A percentile compares a stretch with the other conserved stretches of the same genome.
phyloP scores from a whole-genome alignment of 208 protist genomes.

The Leishmania gerbilli region DNA sequence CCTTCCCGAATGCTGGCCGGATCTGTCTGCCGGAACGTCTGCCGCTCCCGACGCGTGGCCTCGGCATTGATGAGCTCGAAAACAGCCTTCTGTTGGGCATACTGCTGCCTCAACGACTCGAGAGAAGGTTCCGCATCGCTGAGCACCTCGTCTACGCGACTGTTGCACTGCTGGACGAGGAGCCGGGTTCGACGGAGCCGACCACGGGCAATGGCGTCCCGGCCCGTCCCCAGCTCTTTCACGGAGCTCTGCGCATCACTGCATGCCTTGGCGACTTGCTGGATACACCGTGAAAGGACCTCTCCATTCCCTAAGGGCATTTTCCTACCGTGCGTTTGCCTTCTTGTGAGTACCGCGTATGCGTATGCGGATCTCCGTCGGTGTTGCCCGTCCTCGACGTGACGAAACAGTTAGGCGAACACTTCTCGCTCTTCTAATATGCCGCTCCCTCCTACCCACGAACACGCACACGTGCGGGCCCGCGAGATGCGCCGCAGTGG shows the following conservation, averaged over 20 bases:
- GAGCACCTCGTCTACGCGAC: slow-evolving; percentile 30
- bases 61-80: slow-evolving; percentile 59
- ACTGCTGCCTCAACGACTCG: slow-evolving; percentile 41
- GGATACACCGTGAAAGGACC: slow-evolving; percentile 45
- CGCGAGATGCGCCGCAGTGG: not conserved
- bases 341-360: not conserved
- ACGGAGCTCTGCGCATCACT: slow-evolving; percentile 52
- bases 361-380: not conserved
- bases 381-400: not conserved
- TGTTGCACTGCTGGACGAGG: slow-evolving; percentile 52
- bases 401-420: not conserved
- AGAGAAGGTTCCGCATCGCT: slow-evolving; percentile 28
- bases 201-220: slow-evolving; percentile 63
- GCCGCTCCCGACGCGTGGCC: slow-evolving; percentile 52
- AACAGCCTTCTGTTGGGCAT: slow-evolving; percentile 31
- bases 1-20: slow-evolving; percentile 5
- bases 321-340: not conserved
- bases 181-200: slow-evolving; percentile 49
- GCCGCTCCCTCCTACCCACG: not conserved
- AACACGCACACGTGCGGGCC: not conserved
- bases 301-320: slow-evolving; percentile 74
- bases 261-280: slow-evolving; percentile 57
- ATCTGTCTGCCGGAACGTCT: slow-evolving; percentile 51
- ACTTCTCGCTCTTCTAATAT: not conserved
- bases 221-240: slow-evolving; percentile 54